Evolutionary conservation across 2,329 filamentous ascomycete genomes (phyloP).

Genomic region (Fusarium avenaceum): DNA sequence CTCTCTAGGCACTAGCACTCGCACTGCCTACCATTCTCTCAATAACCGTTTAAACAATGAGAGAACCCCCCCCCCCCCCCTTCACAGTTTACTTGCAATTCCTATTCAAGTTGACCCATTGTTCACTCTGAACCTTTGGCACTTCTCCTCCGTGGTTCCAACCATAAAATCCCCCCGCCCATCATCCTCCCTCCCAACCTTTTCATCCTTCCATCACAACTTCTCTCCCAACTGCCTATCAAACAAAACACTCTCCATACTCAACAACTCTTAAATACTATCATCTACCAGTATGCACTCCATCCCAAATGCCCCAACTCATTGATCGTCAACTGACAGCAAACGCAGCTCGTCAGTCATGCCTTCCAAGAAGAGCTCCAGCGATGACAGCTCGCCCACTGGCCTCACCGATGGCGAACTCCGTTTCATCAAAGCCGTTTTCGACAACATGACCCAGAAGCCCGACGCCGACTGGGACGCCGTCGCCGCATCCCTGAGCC

Average conservation of each 20-base stretch:
- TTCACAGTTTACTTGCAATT: neutral
- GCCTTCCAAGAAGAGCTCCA: slow-evolving; percentile 52
- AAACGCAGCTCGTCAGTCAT: slow-evolving; percentile 39
- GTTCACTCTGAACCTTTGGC: neutral
- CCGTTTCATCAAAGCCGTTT: slow-evolving; percentile 58
- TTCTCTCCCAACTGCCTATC: neutral
- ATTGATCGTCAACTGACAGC: slow-evolving; percentile 12
- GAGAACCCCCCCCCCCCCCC: neutral
- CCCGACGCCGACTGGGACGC: slow-evolving; percentile 58
- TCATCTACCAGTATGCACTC: slow-evolving; percentile 11
- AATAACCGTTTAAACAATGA: neutral
- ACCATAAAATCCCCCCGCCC: slow-evolving; percentile 8
- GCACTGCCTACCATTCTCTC: slow-evolving; percentile 20
- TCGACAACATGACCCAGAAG: slow-evolving; percentile 58
- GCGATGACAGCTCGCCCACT: slow-evolving; percentile 36
- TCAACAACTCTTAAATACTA: neutral
- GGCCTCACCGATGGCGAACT: slow-evolving; percentile 55
- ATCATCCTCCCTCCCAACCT: slow-evolving; percentile 7
- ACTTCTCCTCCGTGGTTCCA: neutral
- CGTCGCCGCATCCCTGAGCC: slow-evolving; percentile 54
- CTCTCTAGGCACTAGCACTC: slow-evolving; percentile 4
- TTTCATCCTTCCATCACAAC: slow-evolving; percentile 20
- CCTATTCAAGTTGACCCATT: neutral
- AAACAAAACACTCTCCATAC: neutral
- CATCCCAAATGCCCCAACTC: too few species aligned